Conservation (phyloP, 2,329 filamentous ascomycete species). For the Fusarium tricinctum region DNA sequence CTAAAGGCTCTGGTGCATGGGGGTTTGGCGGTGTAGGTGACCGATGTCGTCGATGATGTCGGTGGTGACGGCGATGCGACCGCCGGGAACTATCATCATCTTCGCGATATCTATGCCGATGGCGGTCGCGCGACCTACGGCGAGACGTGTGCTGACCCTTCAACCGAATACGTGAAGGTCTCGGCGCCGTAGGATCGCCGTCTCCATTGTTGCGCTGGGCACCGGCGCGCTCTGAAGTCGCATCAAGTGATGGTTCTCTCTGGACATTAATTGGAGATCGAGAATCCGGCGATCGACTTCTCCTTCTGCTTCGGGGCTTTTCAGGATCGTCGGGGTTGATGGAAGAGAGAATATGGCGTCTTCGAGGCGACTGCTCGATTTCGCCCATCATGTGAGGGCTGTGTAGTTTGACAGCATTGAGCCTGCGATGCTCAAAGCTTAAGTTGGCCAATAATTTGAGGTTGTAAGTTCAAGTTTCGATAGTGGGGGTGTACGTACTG, state of each 20-base stretch:
- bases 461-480: slow-evolving; percentile 22
- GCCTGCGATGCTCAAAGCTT: slow-evolving; percentile 14
- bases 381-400: slow-evolving; percentile 53
- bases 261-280: slow-evolving; percentile 17
- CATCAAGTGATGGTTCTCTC: slow-evolving; percentile 14
- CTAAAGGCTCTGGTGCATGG: slow-evolving; percentile 63
- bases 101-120: slow-evolving; percentile 36
- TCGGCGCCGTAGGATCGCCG: slow-evolving; percentile 47
- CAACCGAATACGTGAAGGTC: slow-evolving; percentile 53
- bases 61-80: slow-evolving; percentile 51
- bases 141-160: slow-evolving; percentile 51
- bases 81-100: slow-evolving; percentile 41
- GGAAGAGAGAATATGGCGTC: slow-evolving; percentile 65
- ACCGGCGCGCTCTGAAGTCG: slow-evolving; percentile 18
- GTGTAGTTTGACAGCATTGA: slow-evolving; percentile 40
- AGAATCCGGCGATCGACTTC: slow-evolving; percentile 28
- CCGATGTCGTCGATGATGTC: slow-evolving; percentile 54
- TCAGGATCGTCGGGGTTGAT: slow-evolving; percentile 60
- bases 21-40: slow-evolving; percentile 65
- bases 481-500: slow-evolving; percentile 15
- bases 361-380: slow-evolving; percentile 54
- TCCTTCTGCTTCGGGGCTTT: slow-evolving; percentile 16
- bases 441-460: background rate
- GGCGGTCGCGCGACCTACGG: slow-evolving; percentile 44
- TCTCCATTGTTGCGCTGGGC: slow-evolving; percentile 30